Conservation (phyloP, 1,284 basidiomycete species). For the Puccinia triticina region DNA sequence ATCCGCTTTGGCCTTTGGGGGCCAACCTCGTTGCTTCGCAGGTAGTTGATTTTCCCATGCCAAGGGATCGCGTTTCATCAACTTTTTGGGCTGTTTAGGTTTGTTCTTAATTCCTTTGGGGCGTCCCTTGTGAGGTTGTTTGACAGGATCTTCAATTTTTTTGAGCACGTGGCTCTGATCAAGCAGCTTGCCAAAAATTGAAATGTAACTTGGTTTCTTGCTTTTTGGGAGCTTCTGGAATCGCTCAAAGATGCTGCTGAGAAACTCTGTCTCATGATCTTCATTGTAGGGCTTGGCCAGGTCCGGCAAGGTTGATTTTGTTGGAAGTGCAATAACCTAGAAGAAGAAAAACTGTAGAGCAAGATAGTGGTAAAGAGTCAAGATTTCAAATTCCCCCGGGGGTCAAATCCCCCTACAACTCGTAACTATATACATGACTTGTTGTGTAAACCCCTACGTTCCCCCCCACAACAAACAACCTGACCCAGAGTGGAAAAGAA, state of each 20-base stretch:
- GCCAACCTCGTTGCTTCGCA: not conserved
- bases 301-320: not conserved
- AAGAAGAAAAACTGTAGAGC: too few relatives aligned
- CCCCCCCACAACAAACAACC: too few relatives aligned
- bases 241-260: not conserved
- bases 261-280: not conserved
- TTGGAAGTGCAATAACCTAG: too few relatives aligned
- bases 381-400: too few relatives aligned
- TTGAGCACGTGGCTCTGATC: not conserved
- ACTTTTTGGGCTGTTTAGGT: not conserved
- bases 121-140: not conserved
- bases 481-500: too few relatives aligned
- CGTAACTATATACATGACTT: too few relatives aligned
- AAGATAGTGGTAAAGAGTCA: too few relatives aligned
- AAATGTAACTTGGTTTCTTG: not conserved
- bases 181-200: not conserved
- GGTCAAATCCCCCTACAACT: too few relatives aligned
- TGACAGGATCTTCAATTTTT: not conserved
- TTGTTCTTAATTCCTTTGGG: constrained; percentile 3
- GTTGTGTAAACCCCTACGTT: too few relatives aligned
- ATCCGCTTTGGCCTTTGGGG: not conserved
- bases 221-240: not conserved
- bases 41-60: not conserved
- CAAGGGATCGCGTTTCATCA: not conserved
- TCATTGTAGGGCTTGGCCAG: not conserved